phyloP scores from a whole-genome alignment of 2,329 filamentous ascomycete species.

The Dothistroma pini region DNA sequence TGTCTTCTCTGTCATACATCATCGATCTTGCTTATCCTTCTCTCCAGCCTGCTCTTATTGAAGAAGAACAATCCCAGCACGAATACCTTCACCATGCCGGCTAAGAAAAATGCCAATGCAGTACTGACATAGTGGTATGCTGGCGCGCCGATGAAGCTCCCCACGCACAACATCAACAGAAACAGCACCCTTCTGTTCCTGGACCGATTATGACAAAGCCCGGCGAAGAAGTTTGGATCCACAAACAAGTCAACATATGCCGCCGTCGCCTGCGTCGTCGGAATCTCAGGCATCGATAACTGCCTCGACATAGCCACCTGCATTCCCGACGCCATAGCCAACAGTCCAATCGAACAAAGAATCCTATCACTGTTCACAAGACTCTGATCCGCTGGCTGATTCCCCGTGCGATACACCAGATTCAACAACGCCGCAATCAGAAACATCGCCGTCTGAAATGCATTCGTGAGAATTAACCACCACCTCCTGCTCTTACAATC shows the following conservation, averaged over 20 bases:
- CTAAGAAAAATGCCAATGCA: slow-evolving; percentile 6
- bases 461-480: slow-evolving; percentile 55
- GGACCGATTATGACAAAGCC: slow-evolving; percentile 43
- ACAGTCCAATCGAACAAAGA: slow-evolving; percentile 42
- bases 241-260: slow-evolving; percentile 60
- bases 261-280: slow-evolving; percentile 62
- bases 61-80: slow-evolving; percentile 8
- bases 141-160: slow-evolving; percentile 52
- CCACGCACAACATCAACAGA: slow-evolving; percentile 46
- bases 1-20: neutral
- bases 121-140: slow-evolving; percentile 31
- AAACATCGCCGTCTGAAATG: slow-evolving; percentile 55
- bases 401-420: slow-evolving; percentile 27
- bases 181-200: slow-evolving; percentile 52
- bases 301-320: slow-evolving; percentile 58
- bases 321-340: slow-evolving; percentile 55
- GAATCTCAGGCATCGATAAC: slow-evolving; percentile 58
- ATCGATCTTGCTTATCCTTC: neutral
- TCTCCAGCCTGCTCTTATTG: slow-evolving; percentile 2
- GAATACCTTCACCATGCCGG: slow-evolving; percentile 8
- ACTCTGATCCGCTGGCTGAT: neutral
- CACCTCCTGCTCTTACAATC: slow-evolving; percentile 47
- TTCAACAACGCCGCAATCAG: slow-evolving; percentile 52
- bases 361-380: slow-evolving; percentile 2
- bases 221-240: slow-evolving; percentile 49